A percentile compares a stretch with the other conserved stretches of the same genome.
These are phyloP conservation scores for Pseudocercospora crystallina DNA, from an alignment of 2,329 filamentous ascomycete genomes.

Conservation along the genomic window DNA sequence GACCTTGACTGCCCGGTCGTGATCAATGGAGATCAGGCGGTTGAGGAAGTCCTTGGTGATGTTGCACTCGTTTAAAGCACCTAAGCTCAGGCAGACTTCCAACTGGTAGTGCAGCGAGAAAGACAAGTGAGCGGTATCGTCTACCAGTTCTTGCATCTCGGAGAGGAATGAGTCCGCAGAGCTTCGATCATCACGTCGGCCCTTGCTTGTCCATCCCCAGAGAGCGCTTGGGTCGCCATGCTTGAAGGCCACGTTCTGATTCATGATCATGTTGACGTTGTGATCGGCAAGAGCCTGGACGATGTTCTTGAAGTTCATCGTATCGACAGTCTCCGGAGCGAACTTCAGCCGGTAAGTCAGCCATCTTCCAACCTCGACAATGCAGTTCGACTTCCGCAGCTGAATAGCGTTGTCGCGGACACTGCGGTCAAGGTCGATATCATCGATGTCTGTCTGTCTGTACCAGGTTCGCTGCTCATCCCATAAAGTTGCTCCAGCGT, in stretches of 20 bases:
- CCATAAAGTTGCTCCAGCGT: constrained; percentile 48
- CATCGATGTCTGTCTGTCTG: constrained; percentile 63
- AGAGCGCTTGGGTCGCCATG: constrained; percentile 7
- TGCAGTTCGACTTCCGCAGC: constrained; percentile 50
- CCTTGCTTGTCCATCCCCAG: constrained; percentile 14
- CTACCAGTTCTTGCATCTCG: constrained; percentile 22
- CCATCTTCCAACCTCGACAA: constrained; percentile 65
- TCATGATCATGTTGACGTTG: constrained; percentile 61
- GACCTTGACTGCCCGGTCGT: constrained; percentile 57
- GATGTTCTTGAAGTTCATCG: constrained; percentile 30
- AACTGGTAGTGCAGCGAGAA: constrained; percentile 85
- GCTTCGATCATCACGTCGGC: background rate
- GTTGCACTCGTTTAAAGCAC: constrained; percentile 72
- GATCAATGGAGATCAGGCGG: constrained; percentile 54
- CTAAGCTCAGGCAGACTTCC: constrained; percentile 86
- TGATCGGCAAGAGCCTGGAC: constrained; percentile 64
- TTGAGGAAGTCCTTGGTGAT: constrained; percentile 67
- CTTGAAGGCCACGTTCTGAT: constrained; percentile 45
- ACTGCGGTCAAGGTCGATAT: constrained; percentile 50
- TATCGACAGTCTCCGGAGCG: constrained; percentile 16
- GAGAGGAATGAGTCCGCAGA: constrained; percentile 9
- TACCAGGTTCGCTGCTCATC: constrained; percentile 59
- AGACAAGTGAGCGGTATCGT: constrained; percentile 31
- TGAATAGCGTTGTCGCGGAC: constrained; percentile 27
- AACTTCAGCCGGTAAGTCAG: constrained; percentile 59